phyloP scores from a whole-genome alignment of 768 basidiomycete genomes.

The Termitomyces sp. region DNA sequence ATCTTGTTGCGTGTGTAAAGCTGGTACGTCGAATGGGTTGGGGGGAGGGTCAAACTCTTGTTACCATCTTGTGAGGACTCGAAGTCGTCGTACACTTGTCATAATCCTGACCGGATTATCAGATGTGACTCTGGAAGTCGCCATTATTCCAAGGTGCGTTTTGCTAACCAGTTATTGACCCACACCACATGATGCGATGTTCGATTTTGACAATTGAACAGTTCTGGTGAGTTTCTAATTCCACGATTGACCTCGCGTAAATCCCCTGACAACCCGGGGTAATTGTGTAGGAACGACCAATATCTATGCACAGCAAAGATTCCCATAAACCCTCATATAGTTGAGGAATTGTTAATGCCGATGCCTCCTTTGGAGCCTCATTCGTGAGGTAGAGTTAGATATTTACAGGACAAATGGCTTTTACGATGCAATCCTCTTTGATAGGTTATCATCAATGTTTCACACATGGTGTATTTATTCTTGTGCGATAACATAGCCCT shows the following conservation, averaged over 20 bases:
- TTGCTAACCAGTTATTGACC: neutral
- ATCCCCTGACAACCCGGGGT: neutral
- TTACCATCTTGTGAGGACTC: constrained; percentile 75
- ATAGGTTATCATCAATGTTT: neutral
- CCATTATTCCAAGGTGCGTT: constrained; percentile 84
- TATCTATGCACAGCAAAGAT: constrained; percentile 42
- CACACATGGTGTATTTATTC: constrained; percentile 29
- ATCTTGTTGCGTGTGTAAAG: constrained; percentile 87
- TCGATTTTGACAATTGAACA: constrained; percentile 7
- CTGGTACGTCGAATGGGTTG: constrained; percentile 66
- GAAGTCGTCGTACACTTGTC: neutral
- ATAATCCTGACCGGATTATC: neutral
- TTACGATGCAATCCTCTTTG: neutral
- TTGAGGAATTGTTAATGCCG: constrained; percentile 33
- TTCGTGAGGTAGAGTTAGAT: neutral
- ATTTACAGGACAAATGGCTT: neutral
- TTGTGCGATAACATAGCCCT: constrained; percentile 54
- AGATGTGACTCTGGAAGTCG: constrained; percentile 89
- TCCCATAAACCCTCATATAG: constrained; percentile 32
- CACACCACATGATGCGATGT: constrained; percentile 6
- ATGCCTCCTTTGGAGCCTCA: constrained; percentile 13
- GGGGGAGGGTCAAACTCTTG: constrained; percentile 64
- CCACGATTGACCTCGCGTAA: neutral
- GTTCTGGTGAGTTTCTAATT: constrained; percentile 35
- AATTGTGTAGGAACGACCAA: constrained; percentile 42